These are phyloP conservation scores for Pleodorina starrii DNA, from an alignment of 139 green algal genomes.

Conservation along the genomic window DNA sequence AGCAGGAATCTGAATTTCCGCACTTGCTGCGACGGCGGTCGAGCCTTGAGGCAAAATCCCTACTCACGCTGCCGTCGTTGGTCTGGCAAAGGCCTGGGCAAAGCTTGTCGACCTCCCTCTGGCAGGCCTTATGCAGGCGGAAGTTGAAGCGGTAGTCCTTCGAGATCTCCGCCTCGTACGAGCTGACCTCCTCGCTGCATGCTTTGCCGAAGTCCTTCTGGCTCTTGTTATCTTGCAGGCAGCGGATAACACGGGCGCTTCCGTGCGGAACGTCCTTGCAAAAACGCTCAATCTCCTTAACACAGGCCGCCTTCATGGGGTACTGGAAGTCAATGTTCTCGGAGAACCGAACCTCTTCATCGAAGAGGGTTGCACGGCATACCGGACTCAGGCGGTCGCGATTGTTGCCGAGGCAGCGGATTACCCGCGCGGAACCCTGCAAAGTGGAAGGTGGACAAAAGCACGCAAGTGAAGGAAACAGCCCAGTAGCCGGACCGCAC, in stretches of 20 bases:
- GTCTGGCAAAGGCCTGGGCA: constrained; percentile 74
- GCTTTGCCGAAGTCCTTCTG: constrained; percentile 77
- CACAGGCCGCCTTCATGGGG: constrained; percentile 86
- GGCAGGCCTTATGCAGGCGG: constrained; percentile 82
- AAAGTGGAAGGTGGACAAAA: too few relatives aligned
- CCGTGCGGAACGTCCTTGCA: constrained; percentile 85
- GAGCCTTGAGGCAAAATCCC: background rate
- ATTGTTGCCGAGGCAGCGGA: constrained; percentile 84
- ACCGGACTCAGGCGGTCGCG: constrained; percentile 71
- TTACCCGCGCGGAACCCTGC: constrained; percentile 83
- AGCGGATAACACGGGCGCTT: constrained; percentile 80
- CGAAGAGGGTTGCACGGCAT: constrained; percentile 79
- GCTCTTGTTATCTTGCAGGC: constrained; percentile 72
- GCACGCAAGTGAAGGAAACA: background rate
- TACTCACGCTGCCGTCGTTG: constrained; percentile 51
- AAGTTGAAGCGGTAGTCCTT: constrained; percentile 93
- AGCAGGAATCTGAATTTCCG: too few relatives aligned
- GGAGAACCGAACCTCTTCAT: constrained; percentile 75
- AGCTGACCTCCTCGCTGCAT: constrained; percentile 80
- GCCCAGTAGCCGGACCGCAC: too few relatives aligned
- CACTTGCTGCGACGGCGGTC: background rate
- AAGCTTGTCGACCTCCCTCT: constrained; percentile 78
- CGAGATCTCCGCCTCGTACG: constrained; percentile 73
- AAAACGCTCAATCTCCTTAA: constrained; percentile 74
- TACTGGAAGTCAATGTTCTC: constrained; percentile 89